Percentiles rank a stretch among this genome's conserved stretches.
These are phyloP conservation scores for Chaetomium tenue DNA, from an alignment of 495 filamentous ascomycete species.

Conservation along the genomic window DNA sequence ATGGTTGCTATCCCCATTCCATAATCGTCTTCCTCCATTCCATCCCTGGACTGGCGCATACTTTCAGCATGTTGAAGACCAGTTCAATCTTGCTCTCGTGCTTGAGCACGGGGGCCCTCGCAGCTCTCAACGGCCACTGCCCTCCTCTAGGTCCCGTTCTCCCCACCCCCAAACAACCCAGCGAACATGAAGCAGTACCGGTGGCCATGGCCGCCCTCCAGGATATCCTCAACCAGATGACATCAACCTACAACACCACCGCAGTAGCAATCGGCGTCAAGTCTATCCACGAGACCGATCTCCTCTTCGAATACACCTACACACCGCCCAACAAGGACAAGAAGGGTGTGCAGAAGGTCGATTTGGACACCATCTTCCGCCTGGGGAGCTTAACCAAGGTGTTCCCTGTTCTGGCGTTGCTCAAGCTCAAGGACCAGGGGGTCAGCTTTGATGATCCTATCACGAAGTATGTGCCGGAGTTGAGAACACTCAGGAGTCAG, in stretches of 20 bases:
- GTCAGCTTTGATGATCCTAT: slow-evolving; percentile 48
- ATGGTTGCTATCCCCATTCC: neutral
- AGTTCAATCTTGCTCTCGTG: neutral
- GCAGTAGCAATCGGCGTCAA: slow-evolving; percentile 39
- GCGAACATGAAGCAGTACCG: slow-evolving; percentile 4
- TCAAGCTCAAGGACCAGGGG: slow-evolving; percentile 35
- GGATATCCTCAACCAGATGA: neutral
- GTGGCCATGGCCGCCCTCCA: neutral
- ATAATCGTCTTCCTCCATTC: neutral
- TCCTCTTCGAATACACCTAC: slow-evolving; percentile 36
- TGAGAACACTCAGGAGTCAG: slow-evolving; percentile 34
- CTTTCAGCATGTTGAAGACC: neutral
- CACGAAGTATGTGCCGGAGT: slow-evolving; percentile 46
- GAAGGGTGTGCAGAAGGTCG: slow-evolving; percentile 35
- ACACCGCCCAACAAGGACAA: slow-evolving; percentile 34
- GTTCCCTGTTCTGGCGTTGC: slow-evolving; percentile 45
- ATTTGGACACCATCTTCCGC: slow-evolving; percentile 50
- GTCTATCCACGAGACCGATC: slow-evolving; percentile 38
- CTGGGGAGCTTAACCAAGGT: slow-evolving; percentile 55
- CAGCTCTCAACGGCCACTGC: slow-evolving; percentile 36
- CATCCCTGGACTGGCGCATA: neutral
- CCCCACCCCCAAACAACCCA: slow-evolving; percentile 19
- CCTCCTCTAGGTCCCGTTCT: slow-evolving; percentile 39
- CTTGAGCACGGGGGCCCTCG: slow-evolving; percentile 22
- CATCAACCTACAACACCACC: slow-evolving; percentile 23